Conservation (phyloP, 805 yeast genomes). For the Suhomyces emberorum region DNA sequence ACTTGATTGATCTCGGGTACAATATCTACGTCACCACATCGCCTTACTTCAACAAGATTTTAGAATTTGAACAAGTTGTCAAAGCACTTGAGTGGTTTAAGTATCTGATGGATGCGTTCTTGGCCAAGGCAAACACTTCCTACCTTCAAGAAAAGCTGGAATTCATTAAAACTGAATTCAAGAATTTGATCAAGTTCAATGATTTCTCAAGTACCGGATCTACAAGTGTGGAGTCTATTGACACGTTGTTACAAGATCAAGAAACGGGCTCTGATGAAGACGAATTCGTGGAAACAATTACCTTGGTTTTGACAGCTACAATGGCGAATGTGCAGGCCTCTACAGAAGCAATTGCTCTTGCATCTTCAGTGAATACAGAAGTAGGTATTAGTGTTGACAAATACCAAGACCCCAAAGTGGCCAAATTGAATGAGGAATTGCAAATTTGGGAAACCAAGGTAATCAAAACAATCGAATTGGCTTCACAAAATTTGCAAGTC, state of each 20-base stretch:
- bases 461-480: conserved; percentile 32
- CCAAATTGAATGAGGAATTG: conserved; percentile 27
- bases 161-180: conserved; percentile 25
- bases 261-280: neutral
- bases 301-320: conserved; percentile 8
- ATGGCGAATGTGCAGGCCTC: neutral
- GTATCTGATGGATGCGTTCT: neutral
- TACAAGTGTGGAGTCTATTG: neutral
- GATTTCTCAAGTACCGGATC: conserved; percentile 5
- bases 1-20: neutral
- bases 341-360: neutral
- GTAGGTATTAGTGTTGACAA: conserved; percentile 6
- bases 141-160: conserved; percentile 19
- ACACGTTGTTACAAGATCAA: neutral
- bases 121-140: conserved; percentile 1
- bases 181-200: conserved; percentile 20
- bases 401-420: conserved; percentile 3
- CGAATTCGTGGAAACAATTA: conserved; percentile 3
- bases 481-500: conserved; percentile 26
- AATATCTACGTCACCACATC: neutral
- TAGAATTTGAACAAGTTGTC: neutral
- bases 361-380: neutral
- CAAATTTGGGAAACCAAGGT: conserved; percentile 32
- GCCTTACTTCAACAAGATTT: neutral
- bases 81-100: neutral